phyloP scores from a whole-genome alignment of 805 yeast species.

The Torulaspora gathmanii region DNA sequence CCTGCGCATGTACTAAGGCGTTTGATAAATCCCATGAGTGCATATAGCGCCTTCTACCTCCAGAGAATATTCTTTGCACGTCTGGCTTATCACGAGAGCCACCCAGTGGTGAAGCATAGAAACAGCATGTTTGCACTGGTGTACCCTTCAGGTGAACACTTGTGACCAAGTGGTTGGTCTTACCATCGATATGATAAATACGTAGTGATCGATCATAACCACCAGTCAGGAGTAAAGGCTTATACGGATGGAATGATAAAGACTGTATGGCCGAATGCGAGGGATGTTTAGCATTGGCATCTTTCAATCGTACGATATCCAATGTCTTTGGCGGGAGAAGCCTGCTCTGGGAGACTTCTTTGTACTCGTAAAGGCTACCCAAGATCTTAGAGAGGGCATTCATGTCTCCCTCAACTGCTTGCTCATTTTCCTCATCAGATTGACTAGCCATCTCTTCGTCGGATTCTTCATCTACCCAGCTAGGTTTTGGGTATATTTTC shows the following conservation, averaged over 20 bases:
- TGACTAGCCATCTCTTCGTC: slow-evolving; percentile 31
- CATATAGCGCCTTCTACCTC: slow-evolving; percentile 89
- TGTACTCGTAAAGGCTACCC: slow-evolving; percentile 39
- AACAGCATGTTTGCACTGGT: slow-evolving; percentile 69
- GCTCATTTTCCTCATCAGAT: slow-evolving; percentile 28
- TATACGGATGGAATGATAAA: slow-evolving; percentile 71
- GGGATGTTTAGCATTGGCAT: slow-evolving; percentile 68
- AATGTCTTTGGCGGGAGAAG: slow-evolving; percentile 65
- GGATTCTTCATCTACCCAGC: slow-evolving; percentile 55
- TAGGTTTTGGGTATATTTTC: slow-evolving; percentile 74
- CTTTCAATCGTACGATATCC: slow-evolving; percentile 77
- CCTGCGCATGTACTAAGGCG: slow-evolving; percentile 37
- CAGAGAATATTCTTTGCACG: slow-evolving; percentile 60
- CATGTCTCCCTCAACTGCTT: slow-evolving; percentile 39
- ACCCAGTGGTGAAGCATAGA: slow-evolving; percentile 27
- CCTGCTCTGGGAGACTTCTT: slow-evolving; percentile 41
- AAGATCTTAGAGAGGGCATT: slow-evolving; percentile 40
- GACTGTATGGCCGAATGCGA: slow-evolving; percentile 83
- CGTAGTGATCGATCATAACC: slow-evolving; percentile 90
- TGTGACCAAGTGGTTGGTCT: slow-evolving; percentile 71
- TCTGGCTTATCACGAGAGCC: slow-evolving; percentile 17
- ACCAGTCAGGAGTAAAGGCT: slow-evolving; percentile 77
- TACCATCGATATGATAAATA: slow-evolving; percentile 87
- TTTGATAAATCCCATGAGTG: slow-evolving; percentile 82
- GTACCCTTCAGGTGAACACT: slow-evolving; percentile 72